phyloP scores from a whole-genome alignment of 2,329 filamentous ascomycete genomes.

The Fusarium ambrosium region DNA sequence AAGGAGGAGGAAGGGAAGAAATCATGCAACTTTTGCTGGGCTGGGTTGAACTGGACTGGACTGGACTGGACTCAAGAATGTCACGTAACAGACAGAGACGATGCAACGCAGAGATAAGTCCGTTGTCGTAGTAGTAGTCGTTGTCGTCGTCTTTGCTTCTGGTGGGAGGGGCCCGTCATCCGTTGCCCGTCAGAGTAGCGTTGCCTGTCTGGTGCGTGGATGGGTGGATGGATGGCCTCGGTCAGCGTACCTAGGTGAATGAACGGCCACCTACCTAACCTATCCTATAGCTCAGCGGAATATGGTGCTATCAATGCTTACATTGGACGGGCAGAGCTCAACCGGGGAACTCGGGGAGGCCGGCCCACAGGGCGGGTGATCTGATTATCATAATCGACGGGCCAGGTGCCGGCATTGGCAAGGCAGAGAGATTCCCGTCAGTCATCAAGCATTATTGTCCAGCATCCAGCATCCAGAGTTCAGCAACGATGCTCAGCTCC shows the following conservation, averaged over 20 bases:
- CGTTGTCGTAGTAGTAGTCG: neutral
- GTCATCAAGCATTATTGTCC: neutral
- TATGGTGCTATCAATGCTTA: conserved; percentile 7
- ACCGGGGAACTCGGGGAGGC: conserved; percentile 20
- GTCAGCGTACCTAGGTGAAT: neutral
- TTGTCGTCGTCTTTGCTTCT: neutral
- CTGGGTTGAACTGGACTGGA: neutral
- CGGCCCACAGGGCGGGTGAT: conserved; percentile 28
- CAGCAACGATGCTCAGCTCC: neutral
- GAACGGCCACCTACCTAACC: neutral
- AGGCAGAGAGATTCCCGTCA: conserved; percentile 14
- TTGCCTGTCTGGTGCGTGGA: neutral
- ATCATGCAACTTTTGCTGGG: conserved; percentile 14
- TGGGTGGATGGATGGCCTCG: neutral
- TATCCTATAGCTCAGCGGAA: conserved; percentile 20
- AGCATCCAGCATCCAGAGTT: conserved; percentile 11
- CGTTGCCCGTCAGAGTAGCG: neutral
- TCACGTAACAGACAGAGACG: neutral
- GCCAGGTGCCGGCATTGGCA: conserved; percentile 12
- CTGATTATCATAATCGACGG: conserved; percentile 33
- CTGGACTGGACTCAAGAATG: conserved; percentile 1
- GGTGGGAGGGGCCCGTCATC: neutral
- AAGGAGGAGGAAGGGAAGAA: neutral
- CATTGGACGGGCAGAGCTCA: conserved; percentile 16
- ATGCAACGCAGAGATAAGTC: conserved; percentile 3